phyloP scores from a whole-genome alignment of 2,329 filamentous ascomycete species.

The Alternaria solani region DNA sequence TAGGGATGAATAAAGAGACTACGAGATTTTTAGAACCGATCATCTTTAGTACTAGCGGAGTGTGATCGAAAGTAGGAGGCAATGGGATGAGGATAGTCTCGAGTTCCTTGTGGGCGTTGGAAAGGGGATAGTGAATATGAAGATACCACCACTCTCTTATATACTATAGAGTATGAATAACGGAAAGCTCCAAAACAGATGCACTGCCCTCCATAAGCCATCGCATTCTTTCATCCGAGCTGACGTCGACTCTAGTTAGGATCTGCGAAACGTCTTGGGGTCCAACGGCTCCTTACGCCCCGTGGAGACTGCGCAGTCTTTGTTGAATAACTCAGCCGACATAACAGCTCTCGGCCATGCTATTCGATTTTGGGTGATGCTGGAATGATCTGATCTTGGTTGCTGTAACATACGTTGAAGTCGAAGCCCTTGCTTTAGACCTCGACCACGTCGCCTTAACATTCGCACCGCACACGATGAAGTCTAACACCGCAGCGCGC shows the following conservation, averaged over 20 bases:
- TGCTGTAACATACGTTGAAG: background rate
- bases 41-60: background rate
- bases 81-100: background rate
- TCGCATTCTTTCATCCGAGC: background rate
- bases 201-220: background rate
- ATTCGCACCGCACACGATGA: background rate
- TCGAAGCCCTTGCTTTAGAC: background rate
- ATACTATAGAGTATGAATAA: background rate
- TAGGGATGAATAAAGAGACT: conserved; percentile 1
- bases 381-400: background rate
- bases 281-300: background rate
- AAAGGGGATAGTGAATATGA: background rate
- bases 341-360: background rate
- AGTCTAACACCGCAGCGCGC: background rate
- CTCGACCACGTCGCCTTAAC: background rate
- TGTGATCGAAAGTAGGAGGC: background rate
- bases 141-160: background rate
- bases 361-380: background rate
- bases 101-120: background rate
- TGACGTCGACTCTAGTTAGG: background rate
- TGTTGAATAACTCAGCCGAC: background rate
- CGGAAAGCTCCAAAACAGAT: background rate
- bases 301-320: background rate
- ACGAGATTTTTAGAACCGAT: background rate
- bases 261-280: conserved; percentile 1